Base-by-base conservation (phyloP, 1,284 basidiomycete genomes). In the Pseudozyma sp. region DNA sequence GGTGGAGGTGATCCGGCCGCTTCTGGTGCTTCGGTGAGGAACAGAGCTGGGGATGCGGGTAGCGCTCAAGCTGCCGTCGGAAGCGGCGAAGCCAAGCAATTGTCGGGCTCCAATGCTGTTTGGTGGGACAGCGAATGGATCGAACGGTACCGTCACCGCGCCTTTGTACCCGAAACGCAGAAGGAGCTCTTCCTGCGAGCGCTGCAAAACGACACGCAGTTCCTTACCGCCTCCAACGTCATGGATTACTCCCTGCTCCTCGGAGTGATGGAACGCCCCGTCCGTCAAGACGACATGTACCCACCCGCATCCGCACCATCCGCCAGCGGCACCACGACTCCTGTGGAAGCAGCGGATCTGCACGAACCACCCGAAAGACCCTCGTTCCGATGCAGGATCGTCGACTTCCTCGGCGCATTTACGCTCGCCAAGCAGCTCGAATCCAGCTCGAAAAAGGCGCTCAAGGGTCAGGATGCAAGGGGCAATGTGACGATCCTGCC, bases 191-290 rank as follows among this genome's bases (percentile, higher is more conserved):
- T 81, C 68, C 43, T 49, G 24, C 61, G 61, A 2, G 80, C 80
- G 8, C 47, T 81, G 39, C 56, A 67, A 34, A 79, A 80, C 67
- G 80, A 81, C 46, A 68, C 78, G 24, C 65, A 66, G 2, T 81
- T 81, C 59, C 54, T 81, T 17, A 78, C 74, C 19, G 68, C 68
- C 1, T 72, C 77, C 19, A 78, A 81, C 60, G 73, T 80, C 11
- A 81, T 81, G 80, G 80, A 81, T 60, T 81, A 80, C 52, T 81
- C 80, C 43, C 69, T 81, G 34, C 68, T 81, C n/a, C 68, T 81
- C 16, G 79, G 78, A 10, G 77, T 79, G 44, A 73, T 61, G 39
- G 78, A 79, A 45, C 55, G 54, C 17, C 68, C 64, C 4, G 54
- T 75, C 17, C 46, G 69, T 5, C 51, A 51, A 14, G 63, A 69